Percentiles rank a stretch among this genome's conserved stretches.
Conservation (phyloP, 129 eudicot genomes). For the Pseudognaphalium luteoalbum region DNA sequence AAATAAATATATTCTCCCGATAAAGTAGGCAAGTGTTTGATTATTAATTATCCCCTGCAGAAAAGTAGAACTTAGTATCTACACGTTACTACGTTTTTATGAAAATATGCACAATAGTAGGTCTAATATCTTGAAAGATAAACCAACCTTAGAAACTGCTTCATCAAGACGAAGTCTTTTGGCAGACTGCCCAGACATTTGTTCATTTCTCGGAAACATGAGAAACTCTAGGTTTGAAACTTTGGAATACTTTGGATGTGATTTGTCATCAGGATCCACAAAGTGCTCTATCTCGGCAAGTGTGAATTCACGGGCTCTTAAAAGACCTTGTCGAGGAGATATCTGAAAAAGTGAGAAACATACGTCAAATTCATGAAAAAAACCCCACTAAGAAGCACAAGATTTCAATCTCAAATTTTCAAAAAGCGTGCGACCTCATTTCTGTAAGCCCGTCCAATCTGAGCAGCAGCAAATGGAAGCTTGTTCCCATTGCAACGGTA, state of each 20-base stretch:
- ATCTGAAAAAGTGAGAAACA: slow-evolving; percentile 35
- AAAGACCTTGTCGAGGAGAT: slow-evolving; percentile 67
- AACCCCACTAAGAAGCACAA: neutral
- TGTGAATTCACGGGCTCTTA: slow-evolving; percentile 72
- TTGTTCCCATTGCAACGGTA: slow-evolving; percentile 88
- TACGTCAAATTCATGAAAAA: slow-evolving; percentile 5
- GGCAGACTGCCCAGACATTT: slow-evolving; percentile 56
- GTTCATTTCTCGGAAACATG: slow-evolving; percentile 73
- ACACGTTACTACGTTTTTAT: neutral
- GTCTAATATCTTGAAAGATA: too few species aligned
- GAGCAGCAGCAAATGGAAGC: slow-evolving; percentile 98
- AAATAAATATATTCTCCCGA: slow-evolving; percentile 63
- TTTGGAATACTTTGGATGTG: slow-evolving; percentile 59
- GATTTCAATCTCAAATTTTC: slow-evolving; percentile 8
- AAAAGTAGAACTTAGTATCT: neutral
- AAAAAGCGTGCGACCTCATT: slow-evolving; percentile 44
- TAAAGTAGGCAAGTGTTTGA: slow-evolving; percentile 68
- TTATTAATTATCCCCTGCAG: slow-evolving; percentile 64
- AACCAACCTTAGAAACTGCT: slow-evolving; percentile 51
- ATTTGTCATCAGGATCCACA: slow-evolving; percentile 64
- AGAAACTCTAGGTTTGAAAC: slow-evolving; percentile 54
- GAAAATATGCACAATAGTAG: neutral
- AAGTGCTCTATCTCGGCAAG: slow-evolving; percentile 68
- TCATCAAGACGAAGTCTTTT: slow-evolving; percentile 47
- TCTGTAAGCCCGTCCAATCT: slow-evolving; percentile 85